Percentiles rank a stretch among this genome's conserved stretches.
Conservation (phyloP, 108 stramenopile species). For the Pelagomonas calceolata region DNA sequence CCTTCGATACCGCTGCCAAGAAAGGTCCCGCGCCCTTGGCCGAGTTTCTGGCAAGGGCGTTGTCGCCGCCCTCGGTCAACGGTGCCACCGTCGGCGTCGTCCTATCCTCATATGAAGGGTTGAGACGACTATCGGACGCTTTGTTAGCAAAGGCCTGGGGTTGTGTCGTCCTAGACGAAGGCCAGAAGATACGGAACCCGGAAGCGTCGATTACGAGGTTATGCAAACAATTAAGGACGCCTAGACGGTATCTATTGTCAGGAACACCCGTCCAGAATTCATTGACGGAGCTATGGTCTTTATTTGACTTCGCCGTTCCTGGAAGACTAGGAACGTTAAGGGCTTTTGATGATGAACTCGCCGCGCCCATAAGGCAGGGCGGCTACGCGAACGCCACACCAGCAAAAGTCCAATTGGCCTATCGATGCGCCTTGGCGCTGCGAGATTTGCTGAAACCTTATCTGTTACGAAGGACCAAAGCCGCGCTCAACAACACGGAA, state of each 20-base stretch:
- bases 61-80: not conserved
- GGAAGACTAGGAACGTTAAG: constrained; percentile 84
- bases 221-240: constrained; percentile 61
- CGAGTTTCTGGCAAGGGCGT: not conserved
- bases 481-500: not conserved
- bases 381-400: constrained; percentile 84
- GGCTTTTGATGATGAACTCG: constrained; percentile 87
- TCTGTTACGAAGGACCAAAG: constrained; percentile 54
- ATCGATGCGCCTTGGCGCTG: constrained; percentile 76
- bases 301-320: constrained; percentile 70
- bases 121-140: constrained; percentile 53
- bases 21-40: not conserved
- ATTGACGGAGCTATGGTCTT: constrained; percentile 72
- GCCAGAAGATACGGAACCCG: constrained; percentile 95
- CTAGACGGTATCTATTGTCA: constrained; percentile 56
- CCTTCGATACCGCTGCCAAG: not conserved
- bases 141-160: constrained; percentile 71
- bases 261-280: constrained; percentile 93
- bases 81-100: not conserved
- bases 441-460: constrained; percentile 84
- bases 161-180: constrained; percentile 90
- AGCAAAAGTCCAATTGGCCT: constrained; percentile 72
- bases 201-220: constrained; percentile 83
- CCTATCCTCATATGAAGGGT: constrained; percentile 80
- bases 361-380: constrained; percentile 68